Base-by-base conservation (phyloP, 345 rosid genomes). In the Hevea brasiliensis region DNA sequence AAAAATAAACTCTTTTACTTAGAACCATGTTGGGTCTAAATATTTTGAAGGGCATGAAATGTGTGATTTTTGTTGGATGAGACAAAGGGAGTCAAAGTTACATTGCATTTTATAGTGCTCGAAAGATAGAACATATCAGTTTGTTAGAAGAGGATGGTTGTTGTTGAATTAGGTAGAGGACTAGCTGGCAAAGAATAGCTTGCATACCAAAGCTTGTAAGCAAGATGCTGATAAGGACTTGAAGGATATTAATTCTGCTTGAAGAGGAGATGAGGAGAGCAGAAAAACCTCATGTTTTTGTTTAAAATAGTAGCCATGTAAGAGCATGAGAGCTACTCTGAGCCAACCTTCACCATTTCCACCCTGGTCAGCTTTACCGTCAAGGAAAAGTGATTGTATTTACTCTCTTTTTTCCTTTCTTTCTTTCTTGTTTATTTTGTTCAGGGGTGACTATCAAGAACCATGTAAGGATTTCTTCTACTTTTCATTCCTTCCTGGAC, bases 201-300 rank as follows among this genome's bases (percentile, higher is more conserved):
- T 4, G 37, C 37, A 74, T 47, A 47, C 53, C 40, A 74, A 74
- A 48, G 61, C 77, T 74, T 67, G 58, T 48, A 60, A 74, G 77
- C 72, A 74, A 74, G 20, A 67, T 59, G 14, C 11, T 44, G 72
- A 67, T 23, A 24, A 53, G 23, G 77, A 74, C 77, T 26, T 61
- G 18, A 56, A 29, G 41, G 44, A 12, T 54, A 47, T 66, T 24
- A 32, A 65, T 63, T 66, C 35, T 44, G 29, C 71, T 65, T 65
- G 47, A 65, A 57, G 66, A 35, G 14, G 66, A 74, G 71, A 56
- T 3, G 4, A 71, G 26, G 59, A 67, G 24, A 32, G 37, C 37
- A 32, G 8, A 21, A 13, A 35, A 65, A 18, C 47, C 37, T 13
- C 66, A 15, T 10, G 27, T 4, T 14, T 20, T 29, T 60, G 57